phyloP scores from a whole-genome alignment of 2,329 filamentous ascomycete species.

The Nothophaeocryptopus gaeumannii region DNA sequence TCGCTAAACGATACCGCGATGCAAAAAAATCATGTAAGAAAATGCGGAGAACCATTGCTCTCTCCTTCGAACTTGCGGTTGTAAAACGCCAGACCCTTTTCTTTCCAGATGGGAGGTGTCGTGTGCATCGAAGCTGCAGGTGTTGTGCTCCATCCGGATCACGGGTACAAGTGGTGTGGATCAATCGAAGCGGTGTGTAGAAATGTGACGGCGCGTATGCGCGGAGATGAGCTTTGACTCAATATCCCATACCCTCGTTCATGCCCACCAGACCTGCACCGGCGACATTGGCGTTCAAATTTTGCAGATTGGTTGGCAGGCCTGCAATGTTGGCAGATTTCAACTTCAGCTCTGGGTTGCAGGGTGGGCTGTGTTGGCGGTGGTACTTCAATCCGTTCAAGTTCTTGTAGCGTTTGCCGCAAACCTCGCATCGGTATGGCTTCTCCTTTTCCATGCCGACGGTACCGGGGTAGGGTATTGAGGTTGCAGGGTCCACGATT shows the following conservation, averaged over 20 bases:
- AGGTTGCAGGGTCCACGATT: constrained; percentile 95
- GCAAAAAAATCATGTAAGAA: constrained; percentile 13
- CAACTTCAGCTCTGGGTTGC: constrained; percentile 76
- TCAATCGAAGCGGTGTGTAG: constrained; percentile 20
- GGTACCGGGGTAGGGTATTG: constrained; percentile 88
- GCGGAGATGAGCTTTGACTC: constrained; percentile 17
- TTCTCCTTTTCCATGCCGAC: constrained; percentile 99
- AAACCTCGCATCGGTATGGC: constrained; percentile 94
- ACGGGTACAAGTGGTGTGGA: neutral
- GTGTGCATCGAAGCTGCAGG: constrained; percentile 8
- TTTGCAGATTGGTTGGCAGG: constrained; percentile 40
- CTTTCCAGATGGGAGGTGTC: neutral
- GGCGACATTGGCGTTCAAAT: constrained; percentile 50
- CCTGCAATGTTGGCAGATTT: constrained; percentile 36
- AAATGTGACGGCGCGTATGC: constrained; percentile 17
- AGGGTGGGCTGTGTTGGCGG: constrained; percentile 70
- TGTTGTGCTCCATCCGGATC: constrained; percentile 8
- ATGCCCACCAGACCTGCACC: constrained; percentile 55
- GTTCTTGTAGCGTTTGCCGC: constrained; percentile 98
- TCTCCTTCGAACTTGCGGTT: no score
- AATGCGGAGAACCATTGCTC: neutral
- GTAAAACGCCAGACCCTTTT: no score
- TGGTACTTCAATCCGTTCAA: constrained; percentile 96
- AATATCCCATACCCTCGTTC: constrained; percentile 32
- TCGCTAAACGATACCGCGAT: constrained; percentile 29